These are phyloP conservation scores for Datura wrightii DNA, from an alignment of 257 asterid species.

Conservation along the genomic window DNA sequence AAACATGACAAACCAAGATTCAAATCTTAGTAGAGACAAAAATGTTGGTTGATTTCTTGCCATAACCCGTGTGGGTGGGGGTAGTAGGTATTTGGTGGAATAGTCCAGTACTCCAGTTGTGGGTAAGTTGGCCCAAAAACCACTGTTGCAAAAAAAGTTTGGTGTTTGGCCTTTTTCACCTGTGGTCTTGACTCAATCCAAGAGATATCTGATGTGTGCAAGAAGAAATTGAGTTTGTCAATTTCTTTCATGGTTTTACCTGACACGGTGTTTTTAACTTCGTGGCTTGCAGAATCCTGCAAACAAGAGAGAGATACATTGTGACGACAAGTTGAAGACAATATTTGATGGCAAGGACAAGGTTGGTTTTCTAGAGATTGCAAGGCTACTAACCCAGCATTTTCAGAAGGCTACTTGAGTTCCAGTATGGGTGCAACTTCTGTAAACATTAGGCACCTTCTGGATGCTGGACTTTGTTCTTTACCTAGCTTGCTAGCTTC, in stretches of 20 bases:
- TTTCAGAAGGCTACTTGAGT: conserved; percentile 50
- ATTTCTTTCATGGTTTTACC: background rate
- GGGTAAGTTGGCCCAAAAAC: background rate
- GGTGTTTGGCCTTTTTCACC: background rate
- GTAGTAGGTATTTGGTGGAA: background rate
- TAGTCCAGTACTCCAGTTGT: background rate
- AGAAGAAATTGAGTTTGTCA: background rate
- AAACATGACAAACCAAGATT: background rate
- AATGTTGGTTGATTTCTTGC: background rate
- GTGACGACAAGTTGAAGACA: conserved; percentile 65
- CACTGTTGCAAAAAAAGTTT: background rate
- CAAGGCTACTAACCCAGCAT: conserved; percentile 57
- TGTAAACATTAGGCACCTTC: background rate
- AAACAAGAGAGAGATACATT: conserved; percentile 63
- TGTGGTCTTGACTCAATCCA: background rate
- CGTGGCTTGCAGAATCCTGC: conserved; percentile 54
- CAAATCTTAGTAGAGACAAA: background rate
- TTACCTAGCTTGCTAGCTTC: background rate
- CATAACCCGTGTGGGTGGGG: background rate
- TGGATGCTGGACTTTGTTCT: background rate
- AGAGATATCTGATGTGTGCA: background rate
- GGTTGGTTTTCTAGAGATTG: conserved; percentile 59
- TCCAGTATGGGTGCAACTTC: background rate
- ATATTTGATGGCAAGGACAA: conserved; percentile 64
- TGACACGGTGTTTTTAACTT: background rate